phyloP scores from a whole-genome alignment of 176 grass and related monocot genomes.

The Areca catechu region DNA sequence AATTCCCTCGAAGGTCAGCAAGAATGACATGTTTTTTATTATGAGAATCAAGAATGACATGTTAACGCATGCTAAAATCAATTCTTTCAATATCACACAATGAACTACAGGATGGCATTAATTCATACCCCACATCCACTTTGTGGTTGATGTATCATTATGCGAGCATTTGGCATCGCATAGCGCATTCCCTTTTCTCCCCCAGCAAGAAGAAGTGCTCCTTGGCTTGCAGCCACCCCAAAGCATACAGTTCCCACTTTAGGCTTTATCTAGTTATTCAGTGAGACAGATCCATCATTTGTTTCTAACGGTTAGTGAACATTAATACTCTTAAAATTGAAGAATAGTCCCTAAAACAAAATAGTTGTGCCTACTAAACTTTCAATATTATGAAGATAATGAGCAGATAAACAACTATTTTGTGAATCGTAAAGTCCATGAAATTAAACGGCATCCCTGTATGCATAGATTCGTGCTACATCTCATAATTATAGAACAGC shows the following conservation, averaged over 20 bases:
- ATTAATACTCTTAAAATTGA: too few relatives aligned
- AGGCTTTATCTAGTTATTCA: conserved; percentile 64
- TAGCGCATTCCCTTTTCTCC: conserved; percentile 98
- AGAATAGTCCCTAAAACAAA: too few relatives aligned
- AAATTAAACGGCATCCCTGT: too few relatives aligned
- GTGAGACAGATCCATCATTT: conserved; percentile 12
- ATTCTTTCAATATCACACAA: neutral
- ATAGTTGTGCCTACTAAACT: too few relatives aligned
- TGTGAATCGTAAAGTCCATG: too few relatives aligned
- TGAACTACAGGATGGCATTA: conserved; percentile 1
- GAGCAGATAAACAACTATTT: too few relatives aligned
- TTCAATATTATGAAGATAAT: too few relatives aligned
- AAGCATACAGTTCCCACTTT: conserved; percentile 89
- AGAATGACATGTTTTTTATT: neutral
- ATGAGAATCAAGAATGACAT: neutral
- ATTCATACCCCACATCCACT: conserved; percentile 64
- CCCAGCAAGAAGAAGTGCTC: conserved; percentile 73
- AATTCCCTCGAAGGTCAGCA: conserved; percentile 1
- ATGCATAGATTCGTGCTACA: too few relatives aligned
- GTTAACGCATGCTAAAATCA: conserved; percentile 1
- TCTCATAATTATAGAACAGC: too few relatives aligned
- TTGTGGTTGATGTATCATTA: conserved; percentile 98
- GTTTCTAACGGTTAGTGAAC: neutral
- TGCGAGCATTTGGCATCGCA: conserved; percentile 88
- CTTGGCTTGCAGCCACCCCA: conserved; percentile 88